Conservation (phyloP, 495 filamentous ascomycete genomes). For the Sordaria brevicollis region DNA sequence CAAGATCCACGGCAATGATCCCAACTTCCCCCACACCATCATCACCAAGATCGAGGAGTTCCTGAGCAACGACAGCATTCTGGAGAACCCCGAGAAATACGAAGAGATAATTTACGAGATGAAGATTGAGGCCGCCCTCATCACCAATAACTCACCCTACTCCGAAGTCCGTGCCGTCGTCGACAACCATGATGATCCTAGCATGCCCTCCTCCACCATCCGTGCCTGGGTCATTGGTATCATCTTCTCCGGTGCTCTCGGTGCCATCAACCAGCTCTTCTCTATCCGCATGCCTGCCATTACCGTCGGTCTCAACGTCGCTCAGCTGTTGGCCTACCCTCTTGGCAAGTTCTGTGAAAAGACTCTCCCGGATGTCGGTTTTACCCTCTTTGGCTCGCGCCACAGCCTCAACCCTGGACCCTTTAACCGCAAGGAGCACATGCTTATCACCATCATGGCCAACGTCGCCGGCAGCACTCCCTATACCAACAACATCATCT, state of each 20-base stretch:
- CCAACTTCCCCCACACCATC: conserved; percentile 26
- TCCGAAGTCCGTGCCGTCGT: conserved; percentile 38
- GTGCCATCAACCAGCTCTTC: conserved; percentile 29
- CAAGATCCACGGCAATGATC: conserved; percentile 24
- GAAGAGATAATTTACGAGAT: conserved; percentile 26
- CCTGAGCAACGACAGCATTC: conserved; percentile 19
- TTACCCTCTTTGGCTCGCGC: conserved; percentile 23
- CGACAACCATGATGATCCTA: conserved; percentile 29
- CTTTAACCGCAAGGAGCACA: conserved; percentile 40
- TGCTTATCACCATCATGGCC: conserved; percentile 37
- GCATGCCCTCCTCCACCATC: conserved; percentile 23
- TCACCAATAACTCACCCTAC: conserved; percentile 34
- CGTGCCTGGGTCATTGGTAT: conserved; percentile 28
- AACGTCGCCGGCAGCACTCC: conserved; percentile 20
- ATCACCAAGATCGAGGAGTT: conserved; percentile 23
- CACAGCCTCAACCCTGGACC: conserved; percentile 37
- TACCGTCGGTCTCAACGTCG: conserved; percentile 20
- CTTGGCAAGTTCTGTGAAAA: conserved; percentile 24
- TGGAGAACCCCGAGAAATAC: conserved; percentile 20
- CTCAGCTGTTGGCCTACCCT: conserved; percentile 27
- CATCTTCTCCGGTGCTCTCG: conserved; percentile 19
- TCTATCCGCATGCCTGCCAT: conserved; percentile 27
- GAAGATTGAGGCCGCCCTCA: conserved; percentile 31
- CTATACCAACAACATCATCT: conserved; percentile 31
- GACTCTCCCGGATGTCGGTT: conserved; percentile 24